Evolutionary conservation across 768 basidiomycete genomes (phyloP).

Genomic region (Macrolepiota fuliginosa): DNA sequence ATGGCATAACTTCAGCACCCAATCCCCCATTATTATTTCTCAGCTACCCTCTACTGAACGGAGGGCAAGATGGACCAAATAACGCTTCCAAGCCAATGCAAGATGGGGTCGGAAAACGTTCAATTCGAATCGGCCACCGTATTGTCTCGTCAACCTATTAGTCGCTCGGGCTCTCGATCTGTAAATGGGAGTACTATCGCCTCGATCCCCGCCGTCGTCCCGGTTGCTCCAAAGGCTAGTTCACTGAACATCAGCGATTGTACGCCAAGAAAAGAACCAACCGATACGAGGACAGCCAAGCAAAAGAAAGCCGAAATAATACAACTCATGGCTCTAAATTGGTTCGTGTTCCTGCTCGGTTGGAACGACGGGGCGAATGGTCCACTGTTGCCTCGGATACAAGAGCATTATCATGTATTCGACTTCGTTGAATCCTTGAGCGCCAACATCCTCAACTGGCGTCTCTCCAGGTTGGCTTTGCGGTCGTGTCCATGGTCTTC

Average conservation of each 20-base stretch:
- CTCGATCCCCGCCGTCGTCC: no score
- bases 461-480: constrained; percentile 40
- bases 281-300: constrained; percentile 15
- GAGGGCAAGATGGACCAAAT: no score
- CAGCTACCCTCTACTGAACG: no score
- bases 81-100: no score
- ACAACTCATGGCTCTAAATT: constrained; percentile 56
- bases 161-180: no score
- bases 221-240: not conserved
- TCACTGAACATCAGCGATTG: not conserved
- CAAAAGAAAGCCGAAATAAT: constrained; percentile 27
- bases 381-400: constrained; percentile 72
- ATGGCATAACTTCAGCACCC: no score
- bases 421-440: not conserved
- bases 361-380: constrained; percentile 81
- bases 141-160: no score
- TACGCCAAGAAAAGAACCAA: not conserved
- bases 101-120: no score
- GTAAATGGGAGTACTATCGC: no score
- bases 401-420: constrained; percentile 47
- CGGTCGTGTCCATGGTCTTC: constrained; percentile 61
- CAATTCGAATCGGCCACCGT: no score
- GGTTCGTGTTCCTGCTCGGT: constrained; percentile 57
- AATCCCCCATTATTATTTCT: no score
- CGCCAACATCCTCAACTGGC: no score